These are phyloP conservation scores for Populus hybrid DNA, from an alignment of 441 rosid genomes.

Conservation along the genomic window DNA sequence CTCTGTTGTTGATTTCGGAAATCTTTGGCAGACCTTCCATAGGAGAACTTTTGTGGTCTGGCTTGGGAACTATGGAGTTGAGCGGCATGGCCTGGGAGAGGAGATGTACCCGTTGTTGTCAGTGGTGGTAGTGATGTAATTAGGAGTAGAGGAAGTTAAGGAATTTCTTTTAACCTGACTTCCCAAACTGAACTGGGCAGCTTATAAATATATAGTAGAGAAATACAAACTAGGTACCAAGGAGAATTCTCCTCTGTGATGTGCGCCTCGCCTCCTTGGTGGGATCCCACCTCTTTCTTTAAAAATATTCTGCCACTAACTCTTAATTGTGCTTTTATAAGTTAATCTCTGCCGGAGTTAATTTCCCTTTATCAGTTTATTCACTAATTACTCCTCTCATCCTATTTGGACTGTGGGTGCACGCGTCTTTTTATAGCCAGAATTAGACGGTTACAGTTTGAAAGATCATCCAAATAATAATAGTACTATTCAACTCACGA, in stretches of 20 bases:
- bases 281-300: constrained; percentile 47
- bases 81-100: constrained; percentile 21
- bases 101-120: background rate
- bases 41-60: constrained; percentile 33
- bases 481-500: too few species aligned
- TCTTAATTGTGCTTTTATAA: constrained; percentile 20
- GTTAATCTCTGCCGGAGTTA: constrained; percentile 30
- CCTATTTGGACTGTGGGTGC: background rate
- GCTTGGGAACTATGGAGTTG: constrained; percentile 47
- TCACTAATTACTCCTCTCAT: constrained; percentile 7
- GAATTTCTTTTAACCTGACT: constrained; percentile 40
- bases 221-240: constrained; percentile 12
- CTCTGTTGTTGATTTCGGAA: constrained; percentile 40
- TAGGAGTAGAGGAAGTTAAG: constrained; percentile 24
- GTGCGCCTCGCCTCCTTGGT: constrained; percentile 44
- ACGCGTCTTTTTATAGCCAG: too few species aligned
- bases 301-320: constrained; percentile 43
- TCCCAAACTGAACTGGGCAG: constrained; percentile 47
- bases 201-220: constrained; percentile 51
- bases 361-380: constrained; percentile 28
- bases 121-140: constrained; percentile 12
- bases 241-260: constrained; percentile 31
- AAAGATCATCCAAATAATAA: too few species aligned
- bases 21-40: constrained; percentile 33
- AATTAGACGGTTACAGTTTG: too few species aligned